Percentiles rank a stretch among this genome's conserved stretches.
Evolutionary conservation across 768 basidiomycete species (phyloP).

Genomic region (Panaeolus cyanescens): DNA sequence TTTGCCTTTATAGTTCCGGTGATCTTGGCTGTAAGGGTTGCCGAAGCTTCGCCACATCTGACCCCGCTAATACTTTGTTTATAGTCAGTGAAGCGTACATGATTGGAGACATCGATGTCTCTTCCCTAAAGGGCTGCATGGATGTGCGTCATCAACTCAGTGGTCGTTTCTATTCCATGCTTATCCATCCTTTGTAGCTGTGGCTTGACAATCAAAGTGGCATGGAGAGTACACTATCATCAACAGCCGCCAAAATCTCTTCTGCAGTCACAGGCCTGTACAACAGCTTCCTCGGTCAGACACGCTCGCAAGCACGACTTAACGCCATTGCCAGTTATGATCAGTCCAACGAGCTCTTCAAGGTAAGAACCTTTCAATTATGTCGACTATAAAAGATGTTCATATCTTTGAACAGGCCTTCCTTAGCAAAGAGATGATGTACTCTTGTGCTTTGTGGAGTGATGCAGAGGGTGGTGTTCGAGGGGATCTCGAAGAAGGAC

Average conservation of each 20-base stretch:
- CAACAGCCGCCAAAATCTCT: slow-evolving; percentile 54
- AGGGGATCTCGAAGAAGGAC: slow-evolving; percentile 63
- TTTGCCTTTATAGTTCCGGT: slow-evolving; percentile 43
- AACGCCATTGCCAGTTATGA: slow-evolving; percentile 89
- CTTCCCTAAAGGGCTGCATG: slow-evolving; percentile 61
- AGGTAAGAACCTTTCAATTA: slow-evolving; percentile 37
- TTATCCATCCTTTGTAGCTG: slow-evolving; percentile 39
- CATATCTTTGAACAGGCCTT: slow-evolving; percentile 52
- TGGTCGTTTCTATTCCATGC: slow-evolving; percentile 4
- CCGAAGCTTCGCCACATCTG: slow-evolving; percentile 1
- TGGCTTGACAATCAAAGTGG: slow-evolving; percentile 70
- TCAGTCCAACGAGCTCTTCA: slow-evolving; percentile 88
- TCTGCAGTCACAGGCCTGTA: slow-evolving; percentile 63
- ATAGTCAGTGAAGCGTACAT: slow-evolving; percentile 76
- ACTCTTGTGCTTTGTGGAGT: slow-evolving; percentile 85
- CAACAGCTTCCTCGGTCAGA: slow-evolving; percentile 76
- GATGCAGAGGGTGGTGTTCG: slow-evolving; percentile 81
- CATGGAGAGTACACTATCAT: slow-evolving; percentile 59
- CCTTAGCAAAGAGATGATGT: slow-evolving; percentile 91
- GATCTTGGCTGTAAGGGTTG: slow-evolving; percentile 63
- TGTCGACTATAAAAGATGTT: slow-evolving; percentile 6
- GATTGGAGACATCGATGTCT: slow-evolving; percentile 68
- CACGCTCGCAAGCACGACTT: slow-evolving; percentile 70
- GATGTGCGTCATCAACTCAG: slow-evolving; percentile 45
- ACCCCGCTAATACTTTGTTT: slow-evolving; percentile 11